Base-by-base conservation (phyloP, 108 stramenopile species). In the Pelagomonas calceolata region DNA sequence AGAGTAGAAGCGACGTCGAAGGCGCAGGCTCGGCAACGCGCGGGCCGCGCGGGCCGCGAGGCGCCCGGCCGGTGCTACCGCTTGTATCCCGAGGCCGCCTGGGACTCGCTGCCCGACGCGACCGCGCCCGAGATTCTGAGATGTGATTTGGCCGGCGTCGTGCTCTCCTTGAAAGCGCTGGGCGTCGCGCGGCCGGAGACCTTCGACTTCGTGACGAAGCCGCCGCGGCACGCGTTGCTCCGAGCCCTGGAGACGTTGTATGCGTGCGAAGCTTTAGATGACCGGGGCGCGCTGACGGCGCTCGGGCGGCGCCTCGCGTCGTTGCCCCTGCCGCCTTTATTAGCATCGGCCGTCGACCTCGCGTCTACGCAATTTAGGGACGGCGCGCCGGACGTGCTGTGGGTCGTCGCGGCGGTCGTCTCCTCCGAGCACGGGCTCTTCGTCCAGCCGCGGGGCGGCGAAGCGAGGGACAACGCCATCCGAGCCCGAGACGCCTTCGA, bases 61-160 rank as follows among this genome's bases (percentile, higher is more conserved):
- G 73, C 85, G 45, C 78, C 93, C 5, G 97, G 97, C 1, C 92
- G 94, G 68, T 96, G 94, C 80, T 94, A 94, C 75, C 90, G 97
- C 32, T 73, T 96, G 34, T 92, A 93, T 75, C 92, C 92, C 0
- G 92, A 98, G 71, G 71, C 82, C 17, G 81, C 84, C 30, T 86
- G 39, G 39, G 14, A 1, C 7, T 17, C 21, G 21, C 51, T 60
- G 21, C 21, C 26, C 26, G 51, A 60, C 51, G 71, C 76, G 51
- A 83, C 92, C 7, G 75, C 82, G 33, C 96, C 98, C 0, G 98
- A 99, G 71, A 96, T 97, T 37, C 76, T 83, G 37, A 79, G 98
- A 1, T 90, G 89, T 12, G 83, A 85, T 67, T 75, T 96, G n/a
- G 81, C 91, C 29, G 84, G 93, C 67, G 92, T 95, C 51, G 51